Evolutionary conservation across 2,329 filamentous ascomycete species (phyloP).

Genomic region (Penicillium sp.): DNA sequence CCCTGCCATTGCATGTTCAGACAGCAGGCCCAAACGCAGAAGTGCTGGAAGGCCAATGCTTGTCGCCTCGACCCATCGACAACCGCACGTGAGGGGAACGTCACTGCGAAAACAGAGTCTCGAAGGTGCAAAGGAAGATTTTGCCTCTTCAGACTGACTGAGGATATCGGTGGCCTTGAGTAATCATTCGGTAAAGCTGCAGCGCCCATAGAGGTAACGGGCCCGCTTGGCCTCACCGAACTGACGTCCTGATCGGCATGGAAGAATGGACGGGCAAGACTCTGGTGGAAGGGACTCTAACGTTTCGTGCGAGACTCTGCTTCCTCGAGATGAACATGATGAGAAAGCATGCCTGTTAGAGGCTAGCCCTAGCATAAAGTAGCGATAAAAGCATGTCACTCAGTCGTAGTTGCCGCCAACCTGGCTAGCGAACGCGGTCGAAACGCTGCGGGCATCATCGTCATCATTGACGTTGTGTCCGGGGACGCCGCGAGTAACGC

Average conservation of each 20-base stretch:
- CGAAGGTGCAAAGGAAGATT: slow-evolving; percentile 17
- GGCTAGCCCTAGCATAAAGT: slow-evolving; percentile 23
- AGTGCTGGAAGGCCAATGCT: slow-evolving; percentile 16
- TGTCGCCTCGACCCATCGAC: slow-evolving; percentile 17
- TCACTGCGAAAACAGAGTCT: slow-evolving; percentile 18
- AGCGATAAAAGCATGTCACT: slow-evolving; percentile 36
- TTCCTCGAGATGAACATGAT: slow-evolving; percentile 22
- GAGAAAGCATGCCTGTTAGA: slow-evolving; percentile 24
- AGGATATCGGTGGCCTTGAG: slow-evolving; percentile 15
- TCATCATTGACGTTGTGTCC: slow-evolving; percentile 70
- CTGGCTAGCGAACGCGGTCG: slow-evolving; percentile 95
- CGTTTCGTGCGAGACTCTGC: slow-evolving; percentile 28
- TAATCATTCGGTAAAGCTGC: slow-evolving; percentile 15
- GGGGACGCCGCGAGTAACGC: slow-evolving; percentile 53
- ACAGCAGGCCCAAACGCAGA: slow-evolving; percentile 9
- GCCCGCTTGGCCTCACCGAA: slow-evolving; percentile 21
- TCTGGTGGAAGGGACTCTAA: slow-evolving; percentile 28
- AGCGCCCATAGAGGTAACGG: slow-evolving; percentile 17
- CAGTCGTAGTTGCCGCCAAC: slow-evolving; percentile 73
- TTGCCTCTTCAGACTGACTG: slow-evolving; percentile 17
- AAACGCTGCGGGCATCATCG: slow-evolving; percentile 86
- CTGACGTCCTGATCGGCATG: slow-evolving; percentile 24
- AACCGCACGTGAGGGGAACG: slow-evolving; percentile 18
- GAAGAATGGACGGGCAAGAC: slow-evolving; percentile 29
- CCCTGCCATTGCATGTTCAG: slow-evolving; percentile 11